Base-by-base conservation (phyloP, 768 basidiomycete species). In the Amanita pseudoporphyria region DNA sequence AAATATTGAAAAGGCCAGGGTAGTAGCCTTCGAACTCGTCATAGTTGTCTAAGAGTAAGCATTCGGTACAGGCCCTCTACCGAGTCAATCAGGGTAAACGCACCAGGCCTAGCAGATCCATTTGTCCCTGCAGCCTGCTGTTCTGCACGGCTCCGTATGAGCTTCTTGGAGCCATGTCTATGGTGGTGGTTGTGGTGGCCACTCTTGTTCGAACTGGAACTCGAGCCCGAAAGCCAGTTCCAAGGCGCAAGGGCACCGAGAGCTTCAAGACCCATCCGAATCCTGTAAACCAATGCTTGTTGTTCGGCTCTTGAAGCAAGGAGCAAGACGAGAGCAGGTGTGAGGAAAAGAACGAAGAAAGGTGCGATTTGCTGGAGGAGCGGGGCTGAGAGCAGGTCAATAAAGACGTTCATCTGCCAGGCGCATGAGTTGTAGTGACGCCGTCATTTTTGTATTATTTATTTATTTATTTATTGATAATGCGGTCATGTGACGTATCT, bases 1-100 rank as follows among this genome's bases (percentile, higher is more conserved):
- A 94, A 32, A 94, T 84, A 59, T 97, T 97, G 60, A 96, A 87
- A 44, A 97, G 82, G 0, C 94, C 94, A 1, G 93, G 87, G 64
- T 89, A 96, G 58, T 81, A 75, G 18, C 74, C 71, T 13, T 73
- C 35, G 13, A 22, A n/a, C 13, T 38, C 36, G 41, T 43, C 45
- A 1, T 19, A 16, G 21, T 35, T 33, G 12, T 28, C 26, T 28
- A 28, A 28, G 41, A 24, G 14, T 28, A n/a, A 32, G 30, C 13
- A 10, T 19, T 21, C 14, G 18, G 9, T n/a, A 32, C 21, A 45
- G 21, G 31, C 19, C 10, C 14, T 7, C n/a, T 6, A 24, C 6
- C 31, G 5, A 32, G 24, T 16, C 26, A 13, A 12, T 21, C 9
- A 13, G n/a, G 13, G 9, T 9, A n/a, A 24, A 31, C 47, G 49